Percentiles rank a stretch among this genome's conserved stretches.
Conservation (phyloP, 108 stramenopile genomes). For the Nitzschia putrida region DNA sequence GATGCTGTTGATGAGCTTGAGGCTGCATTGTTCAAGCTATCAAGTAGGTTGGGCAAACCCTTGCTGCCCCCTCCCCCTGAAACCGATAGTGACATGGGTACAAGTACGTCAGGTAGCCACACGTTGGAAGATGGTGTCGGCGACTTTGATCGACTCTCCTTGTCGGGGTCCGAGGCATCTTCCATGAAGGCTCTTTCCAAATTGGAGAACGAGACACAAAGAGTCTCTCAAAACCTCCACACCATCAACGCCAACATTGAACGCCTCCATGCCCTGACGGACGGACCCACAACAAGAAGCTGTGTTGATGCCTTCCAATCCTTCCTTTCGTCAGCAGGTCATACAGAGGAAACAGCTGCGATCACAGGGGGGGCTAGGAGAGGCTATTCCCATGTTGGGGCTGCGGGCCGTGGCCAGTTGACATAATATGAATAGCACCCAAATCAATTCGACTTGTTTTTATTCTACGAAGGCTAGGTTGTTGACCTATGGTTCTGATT, state of each 20-base stretch:
- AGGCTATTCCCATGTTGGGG: too few relatives aligned
- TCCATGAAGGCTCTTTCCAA: constrained; percentile 62
- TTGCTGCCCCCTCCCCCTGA: constrained; percentile 43
- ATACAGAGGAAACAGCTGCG: too few relatives aligned
- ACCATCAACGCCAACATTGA: constrained; percentile 58
- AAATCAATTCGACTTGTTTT: too few relatives aligned
- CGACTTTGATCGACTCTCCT: constrained; percentile 9
- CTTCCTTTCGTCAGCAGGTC: background rate
- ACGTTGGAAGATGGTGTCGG: background rate
- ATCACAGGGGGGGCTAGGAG: too few relatives aligned
- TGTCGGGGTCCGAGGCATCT: constrained; percentile 49
- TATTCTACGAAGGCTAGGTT: too few relatives aligned
- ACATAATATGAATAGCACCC: too few relatives aligned
- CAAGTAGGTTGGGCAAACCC: constrained; percentile 59
- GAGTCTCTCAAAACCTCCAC: constrained; percentile 75
- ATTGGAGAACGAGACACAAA: constrained; percentile 80
- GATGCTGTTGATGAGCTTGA: constrained; percentile 74
- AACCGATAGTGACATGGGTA: constrained; percentile 1
- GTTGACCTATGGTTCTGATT: too few relatives aligned
- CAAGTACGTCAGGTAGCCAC: background rate
- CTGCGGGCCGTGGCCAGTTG: too few relatives aligned
- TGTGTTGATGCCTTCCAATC: constrained; percentile 27
- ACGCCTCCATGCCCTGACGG: constrained; percentile 46
- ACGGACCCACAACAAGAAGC: constrained; percentile 12
- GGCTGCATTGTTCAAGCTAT: constrained; percentile 53